Conservation (phyloP, 2,329 filamentous ascomycete species). For the Pseudocercospora musae region DNA sequence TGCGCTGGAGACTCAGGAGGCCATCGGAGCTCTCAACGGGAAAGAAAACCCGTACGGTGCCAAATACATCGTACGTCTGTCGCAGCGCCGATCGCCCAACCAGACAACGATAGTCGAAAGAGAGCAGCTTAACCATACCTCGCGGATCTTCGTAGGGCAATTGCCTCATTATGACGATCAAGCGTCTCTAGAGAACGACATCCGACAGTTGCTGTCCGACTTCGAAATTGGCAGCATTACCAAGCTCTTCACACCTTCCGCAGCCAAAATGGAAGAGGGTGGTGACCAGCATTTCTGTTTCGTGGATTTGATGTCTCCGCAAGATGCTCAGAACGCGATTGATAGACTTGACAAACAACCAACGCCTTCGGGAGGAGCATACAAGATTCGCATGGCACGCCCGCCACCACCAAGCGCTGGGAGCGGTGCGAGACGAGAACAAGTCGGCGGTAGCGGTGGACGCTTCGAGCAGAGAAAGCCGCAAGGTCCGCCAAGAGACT, state of each 20-base stretch:
- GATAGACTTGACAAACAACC: neutral
- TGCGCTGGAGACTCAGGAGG: conserved; percentile 27
- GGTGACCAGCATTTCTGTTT: neutral
- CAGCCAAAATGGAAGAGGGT: neutral
- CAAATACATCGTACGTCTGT: conserved; percentile 19
- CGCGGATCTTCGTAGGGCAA: neutral
- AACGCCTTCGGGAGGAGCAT: neutral
- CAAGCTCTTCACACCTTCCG: neutral
- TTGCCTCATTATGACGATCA: neutral
- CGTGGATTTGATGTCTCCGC: neutral
- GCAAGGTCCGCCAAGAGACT: neutral
- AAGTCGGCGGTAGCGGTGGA: neutral
- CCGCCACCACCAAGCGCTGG: neutral
- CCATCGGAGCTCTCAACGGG: conserved; percentile 26
- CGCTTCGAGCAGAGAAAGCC: neutral
- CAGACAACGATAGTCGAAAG: neutral
- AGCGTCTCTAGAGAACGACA: neutral
- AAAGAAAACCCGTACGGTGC: conserved; percentile 23
- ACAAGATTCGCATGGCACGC: neutral
- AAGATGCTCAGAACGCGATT: neutral
- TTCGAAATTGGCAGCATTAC: neutral
- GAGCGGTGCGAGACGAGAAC: neutral
- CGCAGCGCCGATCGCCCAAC: neutral
- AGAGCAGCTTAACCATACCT: neutral
- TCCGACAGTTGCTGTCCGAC: neutral